A percentile compares a stretch with the other conserved stretches of the same genome.
phyloP scores from a whole-genome alignment of 768 basidiomycete genomes.

The Boletus vinaceobasis region DNA sequence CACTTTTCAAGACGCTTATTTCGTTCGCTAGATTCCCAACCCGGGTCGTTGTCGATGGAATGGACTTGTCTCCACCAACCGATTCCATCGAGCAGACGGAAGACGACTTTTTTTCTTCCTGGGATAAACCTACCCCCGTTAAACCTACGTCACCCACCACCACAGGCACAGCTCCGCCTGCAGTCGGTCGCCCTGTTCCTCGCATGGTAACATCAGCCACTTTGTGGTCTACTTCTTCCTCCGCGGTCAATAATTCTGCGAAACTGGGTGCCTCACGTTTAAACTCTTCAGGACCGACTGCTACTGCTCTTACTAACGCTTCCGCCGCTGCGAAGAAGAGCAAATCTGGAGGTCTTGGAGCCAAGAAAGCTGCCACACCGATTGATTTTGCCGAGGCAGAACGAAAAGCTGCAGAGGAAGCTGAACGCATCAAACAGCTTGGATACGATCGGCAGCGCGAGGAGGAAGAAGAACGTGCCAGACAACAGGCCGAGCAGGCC shows the following conservation, averaged over 20 bases:
- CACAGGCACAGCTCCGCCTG: conserved; percentile 51
- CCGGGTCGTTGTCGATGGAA: conserved; percentile 81
- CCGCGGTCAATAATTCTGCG: conserved; percentile 25
- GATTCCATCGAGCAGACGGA: conserved; percentile 51
- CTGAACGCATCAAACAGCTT: conserved; percentile 85
- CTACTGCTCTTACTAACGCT: conserved; percentile 28
- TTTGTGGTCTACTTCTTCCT: conserved; percentile 43
- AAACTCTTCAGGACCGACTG: conserved; percentile 37
- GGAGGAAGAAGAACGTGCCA: conserved; percentile 75
- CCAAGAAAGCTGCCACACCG: conserved; percentile 74
- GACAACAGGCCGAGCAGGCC: conserved; percentile 56
- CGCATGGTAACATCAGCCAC: conserved; percentile 68
- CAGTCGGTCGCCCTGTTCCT: conserved; percentile 53
- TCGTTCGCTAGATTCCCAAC: conserved; percentile 59
- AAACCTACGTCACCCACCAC: conserved; percentile 52
- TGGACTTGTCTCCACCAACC: conserved; percentile 42
- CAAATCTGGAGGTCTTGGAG: conserved; percentile 77
- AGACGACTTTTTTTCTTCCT: conserved; percentile 96
- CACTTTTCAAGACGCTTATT: background rate
- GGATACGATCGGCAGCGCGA: conserved; percentile 88
- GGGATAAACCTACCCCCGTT: conserved; percentile 79
- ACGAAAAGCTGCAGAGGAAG: conserved; percentile 84
- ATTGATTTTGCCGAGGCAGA: conserved; percentile 96
- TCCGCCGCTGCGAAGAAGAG: conserved; percentile 52
- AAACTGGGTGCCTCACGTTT: conserved; percentile 44